Evolutionary conservation across 148 eudicot genomes (phyloP).

Genomic region (Fallopia convolvulus): DNA sequence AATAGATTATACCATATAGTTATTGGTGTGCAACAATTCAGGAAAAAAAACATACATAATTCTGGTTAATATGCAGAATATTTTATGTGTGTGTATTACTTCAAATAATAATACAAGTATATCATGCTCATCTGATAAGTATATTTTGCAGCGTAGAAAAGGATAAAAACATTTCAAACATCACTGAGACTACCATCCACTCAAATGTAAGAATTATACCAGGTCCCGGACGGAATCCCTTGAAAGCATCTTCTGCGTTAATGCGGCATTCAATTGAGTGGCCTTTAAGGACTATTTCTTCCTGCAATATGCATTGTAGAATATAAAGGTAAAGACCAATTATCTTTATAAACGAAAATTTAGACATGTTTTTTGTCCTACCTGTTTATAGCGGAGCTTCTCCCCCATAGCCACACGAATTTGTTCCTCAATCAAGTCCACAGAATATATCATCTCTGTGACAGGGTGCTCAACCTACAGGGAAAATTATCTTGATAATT

Average conservation of each 20-base stretch:
- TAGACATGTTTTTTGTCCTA: slow-evolving; percentile 17
- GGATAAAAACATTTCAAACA: background rate
- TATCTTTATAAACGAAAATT: background rate
- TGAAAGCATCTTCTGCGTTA: slow-evolving; percentile 99
- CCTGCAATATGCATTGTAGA: slow-evolving; percentile 31
- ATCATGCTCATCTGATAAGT: slow-evolving; percentile 10
- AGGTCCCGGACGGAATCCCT: slow-evolving; percentile 97
- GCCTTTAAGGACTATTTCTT: slow-evolving; percentile 89
- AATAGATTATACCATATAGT: background rate
- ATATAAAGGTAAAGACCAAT: background rate
- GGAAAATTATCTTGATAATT: background rate
- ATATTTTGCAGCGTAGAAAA: slow-evolving; percentile 2
- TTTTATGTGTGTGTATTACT: background rate
- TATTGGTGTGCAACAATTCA: background rate
- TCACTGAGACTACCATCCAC: background rate
- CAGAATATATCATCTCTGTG: slow-evolving; percentile 98
- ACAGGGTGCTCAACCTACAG: slow-evolving; percentile 97
- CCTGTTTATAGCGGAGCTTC: slow-evolving; percentile 85
- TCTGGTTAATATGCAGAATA: background rate
- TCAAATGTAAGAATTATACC: slow-evolving; percentile 32
- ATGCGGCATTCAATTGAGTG: slow-evolving; percentile 99
- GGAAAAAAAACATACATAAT: background rate
- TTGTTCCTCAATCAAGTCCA: slow-evolving; percentile 95
- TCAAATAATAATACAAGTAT: background rate
- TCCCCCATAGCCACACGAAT: slow-evolving; percentile 93